Conservation (phyloP, 2,329 filamentous ascomycete species). For the Lasiodiplodia theobromae region DNA sequence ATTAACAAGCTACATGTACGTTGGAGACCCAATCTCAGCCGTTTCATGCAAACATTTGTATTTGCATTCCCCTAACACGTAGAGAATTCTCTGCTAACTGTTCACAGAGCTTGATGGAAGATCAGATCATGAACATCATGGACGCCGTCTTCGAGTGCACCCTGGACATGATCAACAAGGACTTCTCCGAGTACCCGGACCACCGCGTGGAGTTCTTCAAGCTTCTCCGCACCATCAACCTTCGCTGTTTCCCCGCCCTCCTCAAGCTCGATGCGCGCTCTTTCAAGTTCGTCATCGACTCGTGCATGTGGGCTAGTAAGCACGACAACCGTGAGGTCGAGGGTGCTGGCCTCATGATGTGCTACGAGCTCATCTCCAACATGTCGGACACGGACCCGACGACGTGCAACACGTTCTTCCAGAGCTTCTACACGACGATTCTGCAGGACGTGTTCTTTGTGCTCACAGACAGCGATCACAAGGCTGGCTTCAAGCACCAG, state of each 20-base stretch:
- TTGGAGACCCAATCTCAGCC: conserved; percentile 62
- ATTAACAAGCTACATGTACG: conserved; percentile 95
- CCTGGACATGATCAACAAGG: conserved; percentile 99
- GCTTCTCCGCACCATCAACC: conserved; percentile 90
- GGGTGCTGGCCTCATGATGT: conserved; percentile 96
- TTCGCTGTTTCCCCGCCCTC: conserved; percentile 94
- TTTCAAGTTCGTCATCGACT: conserved; percentile 99
- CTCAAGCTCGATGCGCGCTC: conserved; percentile 93
- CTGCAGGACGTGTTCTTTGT: conserved; percentile 99
- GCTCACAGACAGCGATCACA: conserved; percentile 95
- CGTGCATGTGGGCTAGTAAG: conserved; percentile 99
- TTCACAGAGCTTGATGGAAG: conserved; percentile 87
- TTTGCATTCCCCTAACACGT: conserved; percentile 16
- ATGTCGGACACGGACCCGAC: conserved; percentile 89
- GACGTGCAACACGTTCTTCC: conserved; percentile 95
- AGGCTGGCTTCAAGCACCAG: conserved; percentile 98
- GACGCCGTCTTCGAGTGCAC: conserved; percentile 99
- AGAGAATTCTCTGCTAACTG: neutral
- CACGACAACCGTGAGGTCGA: conserved; percentile 99
- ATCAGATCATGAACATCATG: conserved; percentile 97
- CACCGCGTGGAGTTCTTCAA: conserved; percentile 99
- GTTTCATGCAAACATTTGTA: conserved; percentile 51
- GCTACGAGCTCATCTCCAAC: conserved; percentile 94
- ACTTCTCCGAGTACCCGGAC: conserved; percentile 98
- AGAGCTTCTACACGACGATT: conserved; percentile 94